Evolutionary conservation across 1,284 basidiomycete species (phyloP), one percentile per base, ranked within the genome.

Genomic region (Sporisorium reilianum): DNA sequence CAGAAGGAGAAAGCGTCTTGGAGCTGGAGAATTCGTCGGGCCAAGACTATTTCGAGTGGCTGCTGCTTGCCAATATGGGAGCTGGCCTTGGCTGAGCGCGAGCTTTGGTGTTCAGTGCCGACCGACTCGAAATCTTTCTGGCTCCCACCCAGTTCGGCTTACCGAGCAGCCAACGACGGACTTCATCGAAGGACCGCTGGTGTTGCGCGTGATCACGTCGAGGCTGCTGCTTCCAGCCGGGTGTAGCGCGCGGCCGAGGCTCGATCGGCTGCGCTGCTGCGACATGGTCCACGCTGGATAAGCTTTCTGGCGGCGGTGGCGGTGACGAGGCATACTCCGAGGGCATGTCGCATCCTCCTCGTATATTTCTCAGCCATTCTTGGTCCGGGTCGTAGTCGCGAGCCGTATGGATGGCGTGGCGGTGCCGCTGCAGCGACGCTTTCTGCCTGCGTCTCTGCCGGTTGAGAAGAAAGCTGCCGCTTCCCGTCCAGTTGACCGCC

Each of bases 41-140:
- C 14, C 52, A 72, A 16, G 75, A 71, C 56, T 73, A 74, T 38
- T 80, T 80, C 40, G 79, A 80, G 41, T 77, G 77, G 79, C 42
- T 80, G 42, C 54, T 80, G 45, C 57, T 80, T 12, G 55, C 67
- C 51, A 66, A 55, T 16, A 64, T 75, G 72, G 72, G 63, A 23
- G 58, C 58, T 10, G 60, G 51, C 22, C 23, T 73, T 4, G 70
- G 54, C 23, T 73, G 70, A 72, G 20, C 40, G 22, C 9, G 20
- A 14, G 16, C 42, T 11, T 28, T 23, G 9, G 18, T 4, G 10
- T 10, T 22, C 5, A 18, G 28, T 23, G 20, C 28, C 12, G 28
- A 10, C 1, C 28, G 28, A 12, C 22, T 12, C 5, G 20, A 12
- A 14, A 5, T n/a, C 14, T 41, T 8, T 36, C 7, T 10, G n/a